Conservation (phyloP, 768 basidiomycete genomes). For the Clitopilus passeckerianus region DNA sequence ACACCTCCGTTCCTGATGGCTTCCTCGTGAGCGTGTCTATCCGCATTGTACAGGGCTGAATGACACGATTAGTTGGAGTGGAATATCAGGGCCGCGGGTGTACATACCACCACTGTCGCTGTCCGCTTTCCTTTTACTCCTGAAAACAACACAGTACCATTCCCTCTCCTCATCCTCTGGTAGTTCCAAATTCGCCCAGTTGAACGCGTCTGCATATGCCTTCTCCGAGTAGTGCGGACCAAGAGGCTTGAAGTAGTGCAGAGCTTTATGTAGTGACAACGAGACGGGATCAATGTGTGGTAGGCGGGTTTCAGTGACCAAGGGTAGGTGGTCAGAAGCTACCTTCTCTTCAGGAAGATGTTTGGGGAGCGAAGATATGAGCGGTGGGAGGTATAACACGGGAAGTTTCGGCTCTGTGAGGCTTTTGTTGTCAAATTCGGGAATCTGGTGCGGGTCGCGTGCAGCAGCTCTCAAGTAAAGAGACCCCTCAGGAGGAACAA, state of each 20-base stretch:
- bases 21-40: conserved; percentile 87
- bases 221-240: conserved; percentile 54
- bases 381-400: conserved; percentile 79
- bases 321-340: conserved; percentile 31
- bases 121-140: conserved; percentile 67
- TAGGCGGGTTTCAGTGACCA: conserved; percentile 67
- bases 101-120: conserved; percentile 62
- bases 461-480: conserved; percentile 4
- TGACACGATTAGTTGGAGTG: conserved; percentile 3
- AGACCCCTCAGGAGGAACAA: background rate
- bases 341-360: conserved; percentile 24
- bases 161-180: conserved; percentile 72
- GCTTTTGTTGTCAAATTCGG: conserved; percentile 39
- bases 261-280: conserved; percentile 77
- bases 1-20: conserved; percentile 85
- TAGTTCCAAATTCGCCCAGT: conserved; percentile 73
- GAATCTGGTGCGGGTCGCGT: conserved; percentile 52
- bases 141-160: conserved; percentile 92
- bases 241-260: conserved; percentile 70
- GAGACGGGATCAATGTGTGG: conserved; percentile 86
- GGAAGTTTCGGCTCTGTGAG: conserved; percentile 33
- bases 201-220: conserved; percentile 78
- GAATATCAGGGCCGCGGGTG: background rate
- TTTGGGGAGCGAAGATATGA: conserved; percentile 71
- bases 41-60: conserved; percentile 80